Evolutionary conservation across 1,139 yeast genomes (phyloP).

Genomic region (Saccharomyces pastorianus): DNA sequence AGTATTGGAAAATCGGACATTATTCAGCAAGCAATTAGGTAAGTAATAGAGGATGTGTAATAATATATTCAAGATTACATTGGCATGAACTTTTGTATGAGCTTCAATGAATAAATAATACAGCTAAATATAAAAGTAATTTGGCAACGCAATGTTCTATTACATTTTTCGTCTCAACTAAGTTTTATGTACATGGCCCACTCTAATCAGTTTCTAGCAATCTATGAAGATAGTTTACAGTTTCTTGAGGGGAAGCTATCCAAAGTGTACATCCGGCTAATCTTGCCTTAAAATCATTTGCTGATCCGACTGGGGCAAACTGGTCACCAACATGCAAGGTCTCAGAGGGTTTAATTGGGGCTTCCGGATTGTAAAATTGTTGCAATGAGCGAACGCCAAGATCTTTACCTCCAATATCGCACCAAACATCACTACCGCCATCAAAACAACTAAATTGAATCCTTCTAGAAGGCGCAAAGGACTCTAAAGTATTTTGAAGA

Average conservation of each 20-base stretch:
- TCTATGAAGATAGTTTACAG: conserved; percentile 58
- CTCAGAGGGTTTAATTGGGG: conserved; percentile 41
- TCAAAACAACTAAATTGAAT: conserved; percentile 90
- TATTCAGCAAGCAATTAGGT: background rate
- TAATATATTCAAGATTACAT: too few relatives aligned
- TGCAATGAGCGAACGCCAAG: conserved; percentile 81
- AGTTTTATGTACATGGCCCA: background rate
- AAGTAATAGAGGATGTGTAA: too few relatives aligned
- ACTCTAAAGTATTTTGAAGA: conserved; percentile 56
- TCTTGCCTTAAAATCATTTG: conserved; percentile 85
- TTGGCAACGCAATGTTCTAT: background rate
- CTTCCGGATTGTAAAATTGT: conserved; percentile 40
- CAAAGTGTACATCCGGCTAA: conserved; percentile 90
- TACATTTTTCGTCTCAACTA: too few relatives aligned
- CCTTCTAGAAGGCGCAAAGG: conserved; percentile 41
- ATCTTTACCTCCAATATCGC: conserved; percentile 91
- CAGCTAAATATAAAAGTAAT: too few relatives aligned
- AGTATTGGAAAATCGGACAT: background rate
- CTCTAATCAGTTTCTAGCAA: conserved; percentile 28
- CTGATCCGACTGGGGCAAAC: conserved; percentile 83
- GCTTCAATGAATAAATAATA: too few relatives aligned
- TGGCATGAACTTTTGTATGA: background rate
- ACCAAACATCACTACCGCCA: conserved; percentile 97
- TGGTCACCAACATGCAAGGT: conserved; percentile 94
- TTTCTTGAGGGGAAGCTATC: conserved; percentile 87